Conservation (phyloP, 208 protist species). For the Naegleria gruberi region DNA sequence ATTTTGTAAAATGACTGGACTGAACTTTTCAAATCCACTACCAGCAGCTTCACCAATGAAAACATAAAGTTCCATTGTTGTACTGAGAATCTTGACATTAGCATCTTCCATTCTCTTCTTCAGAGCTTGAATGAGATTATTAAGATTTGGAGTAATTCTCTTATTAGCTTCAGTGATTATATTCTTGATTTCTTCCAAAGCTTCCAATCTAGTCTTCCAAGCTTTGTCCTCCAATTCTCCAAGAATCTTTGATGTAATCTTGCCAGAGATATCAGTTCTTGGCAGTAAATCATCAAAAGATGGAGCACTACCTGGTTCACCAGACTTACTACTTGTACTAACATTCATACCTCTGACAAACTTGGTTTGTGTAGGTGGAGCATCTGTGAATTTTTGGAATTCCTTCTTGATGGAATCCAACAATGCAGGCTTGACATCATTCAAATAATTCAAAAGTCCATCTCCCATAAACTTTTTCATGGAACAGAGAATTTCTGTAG, state of each 20-base stretch:
- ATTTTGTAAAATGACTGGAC: neutral
- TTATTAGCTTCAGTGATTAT: neutral
- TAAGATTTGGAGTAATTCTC: conserved; percentile 8
- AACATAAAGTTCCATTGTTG: neutral
- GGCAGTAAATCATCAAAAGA: neutral
- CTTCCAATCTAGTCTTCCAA: conserved; percentile 16
- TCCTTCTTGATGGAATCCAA: conserved; percentile 4
- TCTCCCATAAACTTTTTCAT: conserved; percentile 13
- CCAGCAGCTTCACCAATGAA: neutral
- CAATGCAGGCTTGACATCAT: conserved; percentile 4
- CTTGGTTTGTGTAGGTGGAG: neutral
- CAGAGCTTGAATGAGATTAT: neutral
- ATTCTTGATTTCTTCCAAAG: neutral
- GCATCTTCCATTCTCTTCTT: conserved; percentile 10
- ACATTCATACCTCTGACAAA: neutral
- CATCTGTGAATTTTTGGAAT: neutral
- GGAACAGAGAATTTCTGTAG: neutral
- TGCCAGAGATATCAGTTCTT: neutral
- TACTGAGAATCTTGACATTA: conserved; percentile 7
- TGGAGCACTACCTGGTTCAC: neutral
- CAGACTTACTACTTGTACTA: neutral
- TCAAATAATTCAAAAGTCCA: neutral
- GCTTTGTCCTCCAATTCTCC: neutral
- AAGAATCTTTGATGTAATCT: neutral
- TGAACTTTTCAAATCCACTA: neutral